Evolutionary conservation across 176 grass and related monocot species (phyloP).

Genomic region (Saccharum spontaneum): DNA sequence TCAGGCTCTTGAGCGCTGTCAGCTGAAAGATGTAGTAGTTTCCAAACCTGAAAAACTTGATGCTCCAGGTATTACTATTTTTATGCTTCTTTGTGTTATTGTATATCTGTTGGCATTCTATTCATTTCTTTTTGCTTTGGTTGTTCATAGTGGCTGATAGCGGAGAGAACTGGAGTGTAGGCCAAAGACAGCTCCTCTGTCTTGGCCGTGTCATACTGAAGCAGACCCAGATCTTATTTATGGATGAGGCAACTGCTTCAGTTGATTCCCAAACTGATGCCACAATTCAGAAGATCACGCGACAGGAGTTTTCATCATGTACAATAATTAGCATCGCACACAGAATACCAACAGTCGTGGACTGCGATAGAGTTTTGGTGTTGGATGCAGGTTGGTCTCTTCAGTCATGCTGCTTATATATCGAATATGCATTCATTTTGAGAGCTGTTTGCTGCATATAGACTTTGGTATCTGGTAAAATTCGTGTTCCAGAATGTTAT

Average conservation of each 20-base stretch:
- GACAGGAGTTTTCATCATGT: constrained; percentile 74
- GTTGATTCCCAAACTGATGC: constrained; percentile 95
- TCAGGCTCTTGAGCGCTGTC: constrained; percentile 90
- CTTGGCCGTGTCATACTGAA: constrained; percentile 86
- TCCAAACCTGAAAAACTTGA: constrained; percentile 88
- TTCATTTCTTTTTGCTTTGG: constrained; percentile 3
- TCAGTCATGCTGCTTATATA: background rate
- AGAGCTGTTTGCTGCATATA: background rate
- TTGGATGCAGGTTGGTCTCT: constrained; percentile 61
- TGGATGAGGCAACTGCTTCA: constrained; percentile 97
- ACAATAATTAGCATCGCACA: constrained; percentile 98
- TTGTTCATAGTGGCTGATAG: constrained; percentile 70
- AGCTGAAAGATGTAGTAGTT: constrained; percentile 85
- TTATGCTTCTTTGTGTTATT: background rate
- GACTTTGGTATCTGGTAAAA: background rate
- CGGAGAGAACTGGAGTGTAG: constrained; percentile 96
- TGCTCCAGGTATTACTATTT: constrained; percentile 58
- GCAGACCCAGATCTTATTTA: constrained; percentile 68
- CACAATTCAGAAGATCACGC: constrained; percentile 77
- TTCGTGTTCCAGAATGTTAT: constrained; percentile 5
- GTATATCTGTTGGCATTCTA: background rate
- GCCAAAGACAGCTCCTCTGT: constrained; percentile 89
- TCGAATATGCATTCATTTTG: background rate
- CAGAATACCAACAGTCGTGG: constrained; percentile 98
- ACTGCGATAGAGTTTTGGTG: constrained; percentile 84